Evolutionary conservation across 768 basidiomycete genomes (phyloP).

Genomic region (Cyathus striatus): DNA sequence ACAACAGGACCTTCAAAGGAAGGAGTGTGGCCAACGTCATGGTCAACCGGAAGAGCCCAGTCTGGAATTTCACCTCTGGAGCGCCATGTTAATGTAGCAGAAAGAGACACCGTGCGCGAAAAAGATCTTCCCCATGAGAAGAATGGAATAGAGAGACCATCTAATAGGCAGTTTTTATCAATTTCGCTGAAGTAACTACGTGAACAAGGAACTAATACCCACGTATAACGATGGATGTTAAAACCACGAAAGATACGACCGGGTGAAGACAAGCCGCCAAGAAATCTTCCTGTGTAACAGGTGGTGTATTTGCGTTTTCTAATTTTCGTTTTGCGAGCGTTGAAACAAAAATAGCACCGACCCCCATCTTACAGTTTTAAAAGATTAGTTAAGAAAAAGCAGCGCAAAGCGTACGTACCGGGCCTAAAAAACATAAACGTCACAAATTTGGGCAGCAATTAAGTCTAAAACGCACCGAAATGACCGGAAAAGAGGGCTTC

Average conservation of each 20-base stretch:
- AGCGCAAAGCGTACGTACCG: too few species aligned
- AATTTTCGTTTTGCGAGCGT: conserved; percentile 64
- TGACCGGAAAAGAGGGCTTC: conserved; percentile 92
- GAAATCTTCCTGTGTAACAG: conserved; percentile 62
- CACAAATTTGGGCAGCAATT: too few species aligned
- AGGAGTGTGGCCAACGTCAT: too few species aligned
- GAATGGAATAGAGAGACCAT: conserved; percentile 68
- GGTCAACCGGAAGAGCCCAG: too few species aligned
- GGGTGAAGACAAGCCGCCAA: conserved; percentile 74
- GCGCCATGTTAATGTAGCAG: conserved; percentile 21
- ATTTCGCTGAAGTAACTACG: not conserved
- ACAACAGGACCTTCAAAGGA: too few species aligned
- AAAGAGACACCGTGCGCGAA: conserved; percentile 41
- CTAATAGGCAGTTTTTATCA: conserved; percentile 21
- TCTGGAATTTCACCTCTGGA: not conserved
- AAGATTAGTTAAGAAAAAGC: too few species aligned
- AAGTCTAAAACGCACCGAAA: conserved; percentile 53
- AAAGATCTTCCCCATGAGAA: conserved; percentile 50
- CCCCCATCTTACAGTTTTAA: conserved; percentile 97
- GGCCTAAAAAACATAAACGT: too few species aligned
- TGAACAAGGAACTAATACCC: too few species aligned
- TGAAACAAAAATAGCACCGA: conserved; percentile 86
- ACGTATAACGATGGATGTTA: conserved; percentile 84
- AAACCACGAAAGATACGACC: conserved; percentile 83
- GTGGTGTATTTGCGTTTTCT: conserved; percentile 52